phyloP scores from a whole-genome alignment of 148 eudicot genomes.

The Suaeda aralocaspica region DNA sequence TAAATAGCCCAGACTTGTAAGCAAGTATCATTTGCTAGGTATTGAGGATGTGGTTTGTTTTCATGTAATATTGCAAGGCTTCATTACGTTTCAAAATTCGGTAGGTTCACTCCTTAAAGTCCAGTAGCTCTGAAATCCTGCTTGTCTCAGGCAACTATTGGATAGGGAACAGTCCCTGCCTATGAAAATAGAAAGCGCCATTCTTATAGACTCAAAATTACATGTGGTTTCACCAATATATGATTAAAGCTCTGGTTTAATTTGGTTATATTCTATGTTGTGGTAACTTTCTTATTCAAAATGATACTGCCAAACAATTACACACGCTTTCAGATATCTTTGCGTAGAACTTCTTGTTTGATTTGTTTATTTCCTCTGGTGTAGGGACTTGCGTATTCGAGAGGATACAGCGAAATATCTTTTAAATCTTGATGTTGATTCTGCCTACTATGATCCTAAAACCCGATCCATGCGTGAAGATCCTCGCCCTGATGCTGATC shows the following conservation, averaged over 20 bases:
- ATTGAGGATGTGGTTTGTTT: background rate
- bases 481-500: slow-evolving; percentile 95
- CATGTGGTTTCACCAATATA: no score
- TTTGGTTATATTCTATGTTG: no score
- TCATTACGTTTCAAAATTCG: background rate
- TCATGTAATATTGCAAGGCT: background rate
- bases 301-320: no score
- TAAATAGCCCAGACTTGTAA: background rate
- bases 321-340: no score
- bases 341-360: background rate
- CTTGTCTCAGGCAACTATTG: background rate
- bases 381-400: slow-evolving; percentile 84
- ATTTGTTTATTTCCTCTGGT: background rate
- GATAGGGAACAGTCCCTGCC: background rate
- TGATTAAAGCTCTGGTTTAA: no score
- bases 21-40: background rate
- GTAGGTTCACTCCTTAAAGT: background rate
- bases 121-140: background rate
- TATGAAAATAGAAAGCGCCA: background rate
- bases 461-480: slow-evolving; percentile 98
- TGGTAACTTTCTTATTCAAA: no score
- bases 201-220: no score
- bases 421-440: slow-evolving; percentile 79
- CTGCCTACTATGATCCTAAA: slow-evolving; percentile 90
- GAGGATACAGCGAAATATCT: slow-evolving; percentile 96